Evolutionary conservation across 2,329 filamentous ascomycete species (phyloP), one percentile per base, ranked within the genome.

Genomic region (Huntiella moniliformis): DNA sequence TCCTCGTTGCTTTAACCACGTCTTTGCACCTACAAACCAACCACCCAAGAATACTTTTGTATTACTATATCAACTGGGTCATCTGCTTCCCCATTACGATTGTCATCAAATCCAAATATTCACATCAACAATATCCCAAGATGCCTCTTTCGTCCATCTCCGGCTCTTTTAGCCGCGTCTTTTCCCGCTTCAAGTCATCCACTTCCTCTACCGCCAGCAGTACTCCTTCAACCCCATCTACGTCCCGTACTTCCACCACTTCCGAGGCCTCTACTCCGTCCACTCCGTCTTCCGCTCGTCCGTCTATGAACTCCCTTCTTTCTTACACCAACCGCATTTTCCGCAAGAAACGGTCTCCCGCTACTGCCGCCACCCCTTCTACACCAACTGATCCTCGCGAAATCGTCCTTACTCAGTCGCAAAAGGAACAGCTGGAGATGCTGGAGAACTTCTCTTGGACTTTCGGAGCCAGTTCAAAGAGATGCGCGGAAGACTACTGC

Each of bases 391-490:
- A 68, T 53, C 65, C 65, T 5, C 62, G 63, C 56, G 63, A 67
- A 55, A 59, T 62, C 52, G 63, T 64, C 18, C 57, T 67, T 42
- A 67, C 63, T 6, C 58, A 61, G 47, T 59, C 63, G 44, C 68
- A 68, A 54, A 57, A 67, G 13, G 58, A 60, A 46, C 63, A 69
- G 53, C 66, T 67, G 53, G 62, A 67, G 56, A 59, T 66, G 55
- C 58, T 70, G 34, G 59, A 59, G 48, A 56, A 61, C 47, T 70
- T 67, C 57, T 63, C 59, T 47, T 63, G 66, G 54, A 63, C 60
- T 8, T 70, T 70, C 51, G 67, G 67, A 35, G 56, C 61, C 31
- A 57, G 55, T 8, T 28, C 22, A 28, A 28, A 28, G 22, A 28
- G 22, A 28, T 34, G 38, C 33, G n/a, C 38, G 48, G 32, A 41